Evolutionary conservation across 768 basidiomycete species (phyloP).

Genomic region (Boletus rubroflammeus): DNA sequence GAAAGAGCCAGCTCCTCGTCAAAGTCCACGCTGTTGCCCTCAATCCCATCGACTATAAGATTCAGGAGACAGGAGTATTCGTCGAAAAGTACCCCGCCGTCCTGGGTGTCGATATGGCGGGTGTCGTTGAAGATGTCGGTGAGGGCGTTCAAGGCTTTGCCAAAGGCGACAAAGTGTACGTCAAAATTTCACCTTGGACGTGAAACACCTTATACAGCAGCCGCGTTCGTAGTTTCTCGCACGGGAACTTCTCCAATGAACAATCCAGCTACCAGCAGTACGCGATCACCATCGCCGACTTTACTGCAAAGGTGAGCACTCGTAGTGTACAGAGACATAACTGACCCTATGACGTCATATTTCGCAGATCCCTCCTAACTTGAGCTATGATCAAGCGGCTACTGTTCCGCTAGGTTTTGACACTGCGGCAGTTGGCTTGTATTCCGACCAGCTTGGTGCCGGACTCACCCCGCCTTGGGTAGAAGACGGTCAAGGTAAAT

Average conservation of each 20-base stretch:
- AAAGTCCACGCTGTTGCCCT: slow-evolving; percentile 38
- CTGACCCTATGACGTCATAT: slow-evolving; percentile 4
- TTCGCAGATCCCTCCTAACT: slow-evolving; percentile 40
- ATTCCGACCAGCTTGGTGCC: slow-evolving; percentile 36
- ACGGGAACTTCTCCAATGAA: slow-evolving; percentile 32
- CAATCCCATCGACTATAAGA: slow-evolving; percentile 46
- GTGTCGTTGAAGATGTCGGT: slow-evolving; percentile 39
- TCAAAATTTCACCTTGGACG: neutral
- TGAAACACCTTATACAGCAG: neutral
- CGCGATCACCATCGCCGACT: slow-evolving; percentile 30
- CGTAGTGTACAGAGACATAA: neutral
- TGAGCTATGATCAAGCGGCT: slow-evolving; percentile 43
- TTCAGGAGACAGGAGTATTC: slow-evolving; percentile 31
- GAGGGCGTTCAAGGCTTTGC: slow-evolving; percentile 32
- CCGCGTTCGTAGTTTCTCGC: slow-evolving; percentile 14
- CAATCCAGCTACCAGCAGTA: slow-evolving; percentile 40
- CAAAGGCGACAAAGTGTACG: slow-evolving; percentile 42
- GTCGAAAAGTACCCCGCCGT: slow-evolving; percentile 35
- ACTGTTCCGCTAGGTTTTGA: slow-evolving; percentile 46
- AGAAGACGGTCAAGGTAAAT: slow-evolving; percentile 33
- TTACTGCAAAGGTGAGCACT: slow-evolving; percentile 35
- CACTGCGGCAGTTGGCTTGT: slow-evolving; percentile 48
- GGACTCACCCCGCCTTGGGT: slow-evolving; percentile 38
- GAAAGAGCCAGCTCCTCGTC: slow-evolving; percentile 40
- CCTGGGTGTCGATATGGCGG: slow-evolving; percentile 36